A percentile compares a stretch with the other conserved stretches of the same genome.
Evolutionary conservation across 2,329 filamentous ascomycete genomes (phyloP).

Genomic region (Aspergillus pseudoviridinutans): DNA sequence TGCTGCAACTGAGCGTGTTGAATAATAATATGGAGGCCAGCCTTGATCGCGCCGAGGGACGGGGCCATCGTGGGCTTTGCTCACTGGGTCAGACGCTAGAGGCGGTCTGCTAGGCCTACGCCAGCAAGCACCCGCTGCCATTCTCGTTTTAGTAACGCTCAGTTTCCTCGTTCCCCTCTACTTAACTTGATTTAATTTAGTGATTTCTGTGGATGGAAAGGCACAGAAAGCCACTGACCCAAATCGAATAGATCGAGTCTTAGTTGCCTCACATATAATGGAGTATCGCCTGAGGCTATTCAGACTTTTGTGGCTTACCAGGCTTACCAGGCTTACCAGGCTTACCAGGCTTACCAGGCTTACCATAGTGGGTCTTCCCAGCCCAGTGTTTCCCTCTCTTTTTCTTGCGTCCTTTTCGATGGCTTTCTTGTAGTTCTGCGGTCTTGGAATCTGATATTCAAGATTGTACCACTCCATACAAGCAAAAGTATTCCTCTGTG

Average conservation of each 20-base stretch:
- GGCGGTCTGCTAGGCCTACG: conserved; percentile 7
- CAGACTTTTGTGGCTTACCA: neutral
- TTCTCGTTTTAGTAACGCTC: conserved; percentile 5
- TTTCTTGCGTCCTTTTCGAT: neutral
- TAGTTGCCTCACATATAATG: neutral
- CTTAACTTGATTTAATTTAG: conserved; percentile 1
- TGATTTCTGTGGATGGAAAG: conserved; percentile 6
- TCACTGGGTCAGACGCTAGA: neutral
- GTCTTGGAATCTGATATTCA: neutral
- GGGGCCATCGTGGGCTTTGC: conserved; percentile 6
- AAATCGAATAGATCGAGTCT: neutral
- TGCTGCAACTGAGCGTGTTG: conserved; percentile 2
- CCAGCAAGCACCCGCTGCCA: conserved; percentile 9
- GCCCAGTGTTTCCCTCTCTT: neutral
- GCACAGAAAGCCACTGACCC: conserved; percentile 3
- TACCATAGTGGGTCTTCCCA: neutral
- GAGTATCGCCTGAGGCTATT: neutral
- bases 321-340: neutral
- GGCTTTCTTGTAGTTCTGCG: neutral
- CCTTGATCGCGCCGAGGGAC: conserved; percentile 4
- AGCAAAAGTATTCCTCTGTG: no score
- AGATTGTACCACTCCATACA: neutral
- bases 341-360: neutral
- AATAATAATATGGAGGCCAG: neutral
- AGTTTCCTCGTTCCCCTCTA: conserved; percentile 1